A percentile compares a stretch with the other conserved stretches of the same genome.
Evolutionary conservation across 2,329 filamentous ascomycete genomes (phyloP).

Genomic region (Scytalidium lignicola): DNA sequence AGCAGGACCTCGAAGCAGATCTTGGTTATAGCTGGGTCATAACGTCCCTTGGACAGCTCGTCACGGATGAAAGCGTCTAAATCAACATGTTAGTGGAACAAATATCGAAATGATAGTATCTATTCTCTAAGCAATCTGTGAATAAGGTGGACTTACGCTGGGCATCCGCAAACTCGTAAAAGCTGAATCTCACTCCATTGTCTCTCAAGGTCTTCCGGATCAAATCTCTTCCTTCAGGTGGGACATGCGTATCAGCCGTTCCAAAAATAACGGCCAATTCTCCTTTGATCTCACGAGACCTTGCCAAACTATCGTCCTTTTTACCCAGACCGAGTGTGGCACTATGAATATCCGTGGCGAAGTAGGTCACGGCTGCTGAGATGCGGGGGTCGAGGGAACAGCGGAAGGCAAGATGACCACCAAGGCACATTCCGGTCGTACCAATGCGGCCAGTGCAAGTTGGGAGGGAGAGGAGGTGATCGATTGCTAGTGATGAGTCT

Average conservation of each 20-base stretch:
- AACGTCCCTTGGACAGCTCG: slow-evolving; percentile 88
- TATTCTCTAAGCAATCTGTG: background rate
- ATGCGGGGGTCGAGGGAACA: slow-evolving; percentile 72
- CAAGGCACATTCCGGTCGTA: slow-evolving; percentile 85
- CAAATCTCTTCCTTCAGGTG: slow-evolving; percentile 73
- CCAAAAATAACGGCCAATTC: slow-evolving; percentile 90
- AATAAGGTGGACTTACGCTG: slow-evolving; percentile 60
- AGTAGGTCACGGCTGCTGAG: slow-evolving; percentile 76
- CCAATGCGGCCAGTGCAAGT: slow-evolving; percentile 81
- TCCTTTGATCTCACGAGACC: slow-evolving; percentile 64
- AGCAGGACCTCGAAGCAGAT: slow-evolving; percentile 88
- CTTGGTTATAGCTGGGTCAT: slow-evolving; percentile 81
- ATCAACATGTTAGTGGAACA: too few species aligned
- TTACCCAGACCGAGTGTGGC: slow-evolving; percentile 67
- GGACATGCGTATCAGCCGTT: slow-evolving; percentile 85
- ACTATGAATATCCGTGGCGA: slow-evolving; percentile 86
- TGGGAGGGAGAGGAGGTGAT: slow-evolving; percentile 63
- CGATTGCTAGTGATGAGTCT: slow-evolving; percentile 63
- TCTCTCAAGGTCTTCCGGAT: slow-evolving; percentile 79
- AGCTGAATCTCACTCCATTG: slow-evolving; percentile 68
- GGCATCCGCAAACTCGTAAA: slow-evolving; percentile 88
- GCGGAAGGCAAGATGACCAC: slow-evolving; percentile 75
- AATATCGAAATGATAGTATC: too few species aligned
- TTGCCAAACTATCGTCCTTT: slow-evolving; percentile 49
- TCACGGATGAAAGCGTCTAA: slow-evolving; percentile 85